Percentiles rank a stretch among this genome's conserved stretches.
These are phyloP conservation scores for Blastocystis sp. DNA, from an alignment of 352 stramenopile species.

Conservation along the genomic window DNA sequence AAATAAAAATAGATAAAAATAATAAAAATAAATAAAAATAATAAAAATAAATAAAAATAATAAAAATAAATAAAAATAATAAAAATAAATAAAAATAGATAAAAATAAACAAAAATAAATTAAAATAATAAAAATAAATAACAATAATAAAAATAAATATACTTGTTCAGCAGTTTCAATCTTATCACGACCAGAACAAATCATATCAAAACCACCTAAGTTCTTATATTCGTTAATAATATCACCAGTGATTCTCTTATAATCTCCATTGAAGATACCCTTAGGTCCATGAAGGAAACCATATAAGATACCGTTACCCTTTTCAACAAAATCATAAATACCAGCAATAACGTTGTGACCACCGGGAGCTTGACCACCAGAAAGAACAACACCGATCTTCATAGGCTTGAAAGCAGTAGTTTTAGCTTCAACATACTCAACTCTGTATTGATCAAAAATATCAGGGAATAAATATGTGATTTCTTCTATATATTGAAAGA, in stretches of 20 bases:
- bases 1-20: too few species aligned
- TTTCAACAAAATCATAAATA: constrained; percentile 47
- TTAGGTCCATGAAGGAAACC: constrained; percentile 45
- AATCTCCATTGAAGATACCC: constrained; percentile 44
- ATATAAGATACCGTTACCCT: constrained; percentile 35
- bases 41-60: neutral
- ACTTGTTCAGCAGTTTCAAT: constrained; percentile 46
- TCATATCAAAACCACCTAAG: constrained; percentile 48
- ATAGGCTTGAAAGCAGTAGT: constrained; percentile 31
- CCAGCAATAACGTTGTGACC: constrained; percentile 51
- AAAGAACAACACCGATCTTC: constrained; percentile 48
- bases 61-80: constrained; percentile 11
- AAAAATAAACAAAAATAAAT: too few species aligned
- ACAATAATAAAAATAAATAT: constrained; percentile 18
- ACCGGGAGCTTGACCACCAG: constrained; percentile 47
- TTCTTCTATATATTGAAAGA: too few species aligned
- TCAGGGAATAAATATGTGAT: too few species aligned
- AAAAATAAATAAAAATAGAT: too few species aligned
- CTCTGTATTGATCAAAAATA: constrained; percentile 24
- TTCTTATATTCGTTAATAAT: constrained; percentile 48
- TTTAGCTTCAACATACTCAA: constrained; percentile 3
- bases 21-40: too few species aligned
- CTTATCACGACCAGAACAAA: constrained; percentile 47
- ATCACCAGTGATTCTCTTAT: constrained; percentile 40
- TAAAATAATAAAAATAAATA: constrained; percentile 30